phyloP scores from a whole-genome alignment of 2,329 filamentous ascomycete species.

The Ophidiomyces ophidiicola region DNA sequence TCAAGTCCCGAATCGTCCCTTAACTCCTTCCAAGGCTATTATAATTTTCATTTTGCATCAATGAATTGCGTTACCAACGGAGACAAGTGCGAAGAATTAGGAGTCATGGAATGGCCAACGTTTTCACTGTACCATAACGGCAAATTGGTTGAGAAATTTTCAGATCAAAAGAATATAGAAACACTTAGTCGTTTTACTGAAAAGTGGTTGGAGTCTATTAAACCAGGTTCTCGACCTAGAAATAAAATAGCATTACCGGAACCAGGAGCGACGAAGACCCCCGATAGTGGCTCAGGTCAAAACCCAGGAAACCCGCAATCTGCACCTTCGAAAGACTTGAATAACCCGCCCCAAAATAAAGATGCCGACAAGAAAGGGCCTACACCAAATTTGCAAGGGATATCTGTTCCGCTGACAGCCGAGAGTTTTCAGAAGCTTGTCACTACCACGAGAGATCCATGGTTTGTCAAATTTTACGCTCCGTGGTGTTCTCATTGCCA shows the following conservation, averaged over 20 bases:
- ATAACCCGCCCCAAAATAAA: conserved; percentile 9
- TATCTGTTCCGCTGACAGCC: conserved; percentile 61
- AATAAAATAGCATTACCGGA: conserved; percentile 57
- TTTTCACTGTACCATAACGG: conserved; percentile 73
- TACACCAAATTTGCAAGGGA: conserved; percentile 63
- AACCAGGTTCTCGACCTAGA: conserved; percentile 65
- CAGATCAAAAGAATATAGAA: conserved; percentile 56
- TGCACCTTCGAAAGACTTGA: background rate
- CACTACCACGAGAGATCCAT: conserved; percentile 76
- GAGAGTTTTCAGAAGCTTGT: conserved; percentile 79
- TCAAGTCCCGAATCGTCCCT: conserved; percentile 40
- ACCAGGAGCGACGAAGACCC: conserved; percentile 44
- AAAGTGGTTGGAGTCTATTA: conserved; percentile 59
- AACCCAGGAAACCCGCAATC: conserved; percentile 22
- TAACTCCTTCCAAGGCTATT: conserved; percentile 65
- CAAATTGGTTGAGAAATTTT: conserved; percentile 49
- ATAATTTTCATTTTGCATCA: conserved; percentile 76
- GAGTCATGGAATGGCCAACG: conserved; percentile 60
- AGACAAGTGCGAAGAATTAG: conserved; percentile 60
- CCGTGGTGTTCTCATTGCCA: conserved; percentile 97
- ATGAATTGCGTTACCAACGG: conserved; percentile 77
- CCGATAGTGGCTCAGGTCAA: conserved; percentile 31
- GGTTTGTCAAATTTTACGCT: conserved; percentile 98
- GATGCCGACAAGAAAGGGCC: conserved; percentile 19
- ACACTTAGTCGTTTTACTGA: conserved; percentile 61